Percentiles rank a stretch among this genome's conserved stretches.
Conservation (phyloP, 2,329 filamentous ascomycete species). For the Venturiaceae sp. region DNA sequence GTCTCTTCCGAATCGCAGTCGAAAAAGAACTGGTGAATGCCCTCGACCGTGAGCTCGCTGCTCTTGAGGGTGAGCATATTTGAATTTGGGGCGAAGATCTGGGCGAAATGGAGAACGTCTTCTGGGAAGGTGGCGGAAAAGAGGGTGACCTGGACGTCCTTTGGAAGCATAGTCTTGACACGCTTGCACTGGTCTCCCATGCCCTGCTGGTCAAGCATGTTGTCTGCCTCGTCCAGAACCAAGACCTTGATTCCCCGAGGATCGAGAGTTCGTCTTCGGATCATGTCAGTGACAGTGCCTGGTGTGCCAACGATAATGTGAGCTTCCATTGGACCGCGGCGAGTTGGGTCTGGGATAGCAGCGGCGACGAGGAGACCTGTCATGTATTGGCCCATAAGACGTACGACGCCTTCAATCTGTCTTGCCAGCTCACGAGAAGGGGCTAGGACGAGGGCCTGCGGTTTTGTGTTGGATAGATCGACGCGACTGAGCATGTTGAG, state of each 20-base stretch:
- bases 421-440: constrained; percentile 90
- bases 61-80: constrained; percentile 82
- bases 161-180: constrained; percentile 69
- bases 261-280: constrained; percentile 68
- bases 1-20: constrained; percentile 74
- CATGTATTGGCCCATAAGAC: constrained; percentile 76
- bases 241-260: constrained; percentile 64
- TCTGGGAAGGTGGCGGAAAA: constrained; percentile 94
- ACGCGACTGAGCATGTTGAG: constrained; percentile 83
- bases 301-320: constrained; percentile 89
- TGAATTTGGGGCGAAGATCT: constrained; percentile 73
- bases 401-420: constrained; percentile 82
- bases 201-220: constrained; percentile 95
- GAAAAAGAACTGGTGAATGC: constrained; percentile 96
- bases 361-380: constrained; percentile 65
- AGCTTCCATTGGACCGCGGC: constrained; percentile 60
- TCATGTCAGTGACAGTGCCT: constrained; percentile 81
- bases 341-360: constrained; percentile 69
- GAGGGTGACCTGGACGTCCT: constrained; percentile 72
- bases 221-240: constrained; percentile 94
- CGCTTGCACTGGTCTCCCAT: constrained; percentile 90
- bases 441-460: constrained; percentile 82
- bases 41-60: constrained; percentile 88
- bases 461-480: constrained; percentile 59
- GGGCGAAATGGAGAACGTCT: constrained; percentile 74